phyloP scores from a whole-genome alignment of 2,329 filamentous ascomycete genomes.

The Ophiostoma quercus region DNA sequence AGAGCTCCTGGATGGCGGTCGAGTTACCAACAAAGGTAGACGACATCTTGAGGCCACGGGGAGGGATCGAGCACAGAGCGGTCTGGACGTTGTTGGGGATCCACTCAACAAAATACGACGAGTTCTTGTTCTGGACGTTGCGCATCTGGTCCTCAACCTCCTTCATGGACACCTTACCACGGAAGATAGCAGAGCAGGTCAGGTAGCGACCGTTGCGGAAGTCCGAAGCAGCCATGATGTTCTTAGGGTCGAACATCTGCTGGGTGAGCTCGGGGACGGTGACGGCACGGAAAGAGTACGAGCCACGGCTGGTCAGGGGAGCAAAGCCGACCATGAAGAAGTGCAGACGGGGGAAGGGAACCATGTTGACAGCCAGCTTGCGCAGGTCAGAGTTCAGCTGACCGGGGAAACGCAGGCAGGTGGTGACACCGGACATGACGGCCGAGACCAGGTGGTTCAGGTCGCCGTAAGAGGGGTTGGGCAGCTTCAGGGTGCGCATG shows the following conservation, averaged over 20 bases:
- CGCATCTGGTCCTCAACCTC: conserved; percentile 99
- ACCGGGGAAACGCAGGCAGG: conserved; percentile 97
- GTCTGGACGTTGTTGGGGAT: conserved; percentile 99
- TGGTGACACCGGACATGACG: conserved; percentile 99
- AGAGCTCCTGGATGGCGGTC: conserved; percentile 99
- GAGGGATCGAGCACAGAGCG: conserved; percentile 96
- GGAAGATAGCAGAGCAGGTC: conserved; percentile 98
- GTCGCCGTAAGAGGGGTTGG: conserved; percentile 97
- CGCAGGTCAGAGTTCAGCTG: conserved; percentile 99
- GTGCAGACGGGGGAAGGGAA: conserved; percentile 99
- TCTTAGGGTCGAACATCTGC: conserved; percentile 99
- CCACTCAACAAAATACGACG: conserved; percentile 99
- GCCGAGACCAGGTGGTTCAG: conserved; percentile 99
- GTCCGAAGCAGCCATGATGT: conserved; percentile 99
- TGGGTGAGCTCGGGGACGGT: conserved; percentile 97
- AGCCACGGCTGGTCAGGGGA: conserved; percentile 80
- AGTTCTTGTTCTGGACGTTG: conserved; percentile 99
- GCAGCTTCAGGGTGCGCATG: conserved; percentile 99
- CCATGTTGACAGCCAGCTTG: conserved; percentile 99
- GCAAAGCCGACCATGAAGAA: conserved; percentile 99
- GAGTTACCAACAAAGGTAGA: conserved; percentile 99
- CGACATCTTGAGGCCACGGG: conserved; percentile 97
- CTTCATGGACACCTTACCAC: conserved; percentile 99
- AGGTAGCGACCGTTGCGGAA: conserved; percentile 99
- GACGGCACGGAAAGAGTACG: conserved; percentile 94